Base-by-base conservation (phyloP, 495 filamentous ascomycete species). In the Bombardia bombarda region DNA sequence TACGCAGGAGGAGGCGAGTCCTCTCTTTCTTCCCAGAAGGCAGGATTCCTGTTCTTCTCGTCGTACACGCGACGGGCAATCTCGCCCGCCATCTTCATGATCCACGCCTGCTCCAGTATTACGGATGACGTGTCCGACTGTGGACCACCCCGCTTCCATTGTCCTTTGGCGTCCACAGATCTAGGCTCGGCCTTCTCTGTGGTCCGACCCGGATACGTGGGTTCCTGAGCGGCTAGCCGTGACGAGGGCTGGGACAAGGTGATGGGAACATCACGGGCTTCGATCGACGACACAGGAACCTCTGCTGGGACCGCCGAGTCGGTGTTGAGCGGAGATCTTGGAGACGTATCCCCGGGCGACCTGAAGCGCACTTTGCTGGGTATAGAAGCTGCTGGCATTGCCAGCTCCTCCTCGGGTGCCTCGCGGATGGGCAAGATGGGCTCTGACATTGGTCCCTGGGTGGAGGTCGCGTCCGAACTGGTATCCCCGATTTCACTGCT, bases 21-120 rank as follows among this genome's bases (percentile, higher is more conserved):
- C 30, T 79, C 71, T 26, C 56, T 60, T 40, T 67, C 75, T 21
- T 62, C 68, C 65, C 61, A 72, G 20, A 67, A 66, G 16, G 57
- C 55, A 34, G 61, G 57, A 44, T 70, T 68, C 45, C 71, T 68
- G 51, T 66, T 61, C 56, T 74, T 65, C 56, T 74, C 69, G 38
- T 94, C 86, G 43, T 88, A 80, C 48, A 90, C 37, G 21, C 84
- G 83, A 50, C 83, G 75, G 31, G 87, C 87, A 34, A 96, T 89
- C 63, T 98, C 90, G 34, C 78, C 77, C 5, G 90, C 90, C 63
- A 98, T 84, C 66, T 89, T 88, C 68, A 83, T 83, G 50, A 96
- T 82, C 77, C 90, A 89, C 0, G 85, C 84, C 58, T 89, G 83
- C 49, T 94, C 85, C 23, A 94, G 66, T 14, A 87, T 79, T 14